phyloP scores from a whole-genome alignment of 2,329 filamentous ascomycete genomes.

The Passalora sequoiae region DNA sequence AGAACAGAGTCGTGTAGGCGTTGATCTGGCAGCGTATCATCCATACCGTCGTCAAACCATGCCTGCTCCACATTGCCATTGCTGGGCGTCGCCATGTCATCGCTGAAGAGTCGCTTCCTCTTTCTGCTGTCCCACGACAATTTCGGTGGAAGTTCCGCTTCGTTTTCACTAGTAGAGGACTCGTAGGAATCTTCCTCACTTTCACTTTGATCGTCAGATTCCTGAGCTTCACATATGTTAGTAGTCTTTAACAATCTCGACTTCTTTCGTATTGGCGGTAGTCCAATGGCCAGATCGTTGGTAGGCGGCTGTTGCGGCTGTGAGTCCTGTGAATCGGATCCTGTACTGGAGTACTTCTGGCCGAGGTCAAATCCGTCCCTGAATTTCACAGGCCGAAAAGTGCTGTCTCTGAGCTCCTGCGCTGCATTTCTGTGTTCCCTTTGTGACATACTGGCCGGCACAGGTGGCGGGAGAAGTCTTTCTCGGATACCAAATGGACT shows the following conservation, averaged over 20 bases:
- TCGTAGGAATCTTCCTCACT: slow-evolving; percentile 29
- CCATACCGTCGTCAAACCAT: neutral
- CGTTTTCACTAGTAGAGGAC: slow-evolving; percentile 18
- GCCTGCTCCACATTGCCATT: neutral
- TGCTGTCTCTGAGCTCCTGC: slow-evolving; percentile 35
- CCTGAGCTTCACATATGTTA: slow-evolving; percentile 7
- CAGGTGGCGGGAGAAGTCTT: slow-evolving; percentile 44
- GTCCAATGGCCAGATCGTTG: slow-evolving; percentile 34
- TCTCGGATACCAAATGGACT: slow-evolving; percentile 42
- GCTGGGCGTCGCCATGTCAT: neutral
- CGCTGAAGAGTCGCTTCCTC: slow-evolving; percentile 21
- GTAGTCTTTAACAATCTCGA: slow-evolving; percentile 1
- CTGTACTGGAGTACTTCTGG: slow-evolving; percentile 45
- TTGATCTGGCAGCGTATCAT: neutral
- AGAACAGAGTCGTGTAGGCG: neutral
- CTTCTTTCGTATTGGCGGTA: slow-evolving; percentile 12
- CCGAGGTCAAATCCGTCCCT: slow-evolving; percentile 46
- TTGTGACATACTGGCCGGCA: slow-evolving; percentile 25
- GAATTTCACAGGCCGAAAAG: slow-evolving; percentile 51
- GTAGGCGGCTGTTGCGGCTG: neutral
- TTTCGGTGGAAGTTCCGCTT: slow-evolving; percentile 20
- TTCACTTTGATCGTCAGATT: slow-evolving; percentile 18
- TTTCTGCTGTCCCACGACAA: slow-evolving; percentile 26
- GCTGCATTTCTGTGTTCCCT: neutral
- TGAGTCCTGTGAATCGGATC: slow-evolving; percentile 26